phyloP scores from a whole-genome alignment of 192 early-diverging fungal genomes.

The Gryganskiella cystojenkinii region DNA sequence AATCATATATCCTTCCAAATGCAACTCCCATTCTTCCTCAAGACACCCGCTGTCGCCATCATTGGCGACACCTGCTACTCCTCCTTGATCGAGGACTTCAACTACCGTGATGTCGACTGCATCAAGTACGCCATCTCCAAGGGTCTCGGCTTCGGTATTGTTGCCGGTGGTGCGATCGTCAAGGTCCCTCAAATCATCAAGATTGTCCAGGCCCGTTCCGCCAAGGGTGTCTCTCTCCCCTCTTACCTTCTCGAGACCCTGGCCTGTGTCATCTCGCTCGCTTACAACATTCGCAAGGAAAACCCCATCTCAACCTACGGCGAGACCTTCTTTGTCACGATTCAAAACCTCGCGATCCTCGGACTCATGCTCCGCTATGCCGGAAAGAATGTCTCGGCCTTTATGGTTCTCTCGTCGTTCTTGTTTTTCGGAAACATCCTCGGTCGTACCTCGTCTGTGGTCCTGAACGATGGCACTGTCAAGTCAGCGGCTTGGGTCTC shows the following conservation, averaged over 20 bases:
- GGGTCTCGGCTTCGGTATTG: constrained; percentile 93
- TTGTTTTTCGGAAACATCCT: constrained; percentile 38
- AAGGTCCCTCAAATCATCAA: constrained; percentile 98
- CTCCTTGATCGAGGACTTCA: constrained; percentile 77
- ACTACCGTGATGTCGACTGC: constrained; percentile 75
- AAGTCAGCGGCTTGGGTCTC: constrained; percentile 66
- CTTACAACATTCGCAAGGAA: constrained; percentile 86
- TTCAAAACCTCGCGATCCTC: constrained; percentile 86
- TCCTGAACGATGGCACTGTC: constrained; percentile 45
- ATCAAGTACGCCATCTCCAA: constrained; percentile 88
- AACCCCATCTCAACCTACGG: constrained; percentile 94
- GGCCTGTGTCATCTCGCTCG: constrained; percentile 79
- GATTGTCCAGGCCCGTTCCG: constrained; percentile 76
- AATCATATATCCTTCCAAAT: constrained; percentile 30
- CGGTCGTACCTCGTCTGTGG: constrained; percentile 27
- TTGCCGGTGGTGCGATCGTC: constrained; percentile 90
- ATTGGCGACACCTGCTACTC: constrained; percentile 86
- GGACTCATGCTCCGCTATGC: constrained; percentile 72
- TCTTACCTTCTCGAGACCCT: constrained; percentile 87
- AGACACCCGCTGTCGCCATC: constrained; percentile 72
- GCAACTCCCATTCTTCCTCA: constrained; percentile 71
- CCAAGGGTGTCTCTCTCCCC: constrained; percentile 83
- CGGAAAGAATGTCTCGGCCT: constrained; percentile 49
- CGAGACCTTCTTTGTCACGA: constrained; percentile 84
- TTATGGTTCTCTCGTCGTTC: constrained; percentile 59